Conservation (phyloP, 2,329 filamentous ascomycete genomes). For the Beauveria australis region DNA sequence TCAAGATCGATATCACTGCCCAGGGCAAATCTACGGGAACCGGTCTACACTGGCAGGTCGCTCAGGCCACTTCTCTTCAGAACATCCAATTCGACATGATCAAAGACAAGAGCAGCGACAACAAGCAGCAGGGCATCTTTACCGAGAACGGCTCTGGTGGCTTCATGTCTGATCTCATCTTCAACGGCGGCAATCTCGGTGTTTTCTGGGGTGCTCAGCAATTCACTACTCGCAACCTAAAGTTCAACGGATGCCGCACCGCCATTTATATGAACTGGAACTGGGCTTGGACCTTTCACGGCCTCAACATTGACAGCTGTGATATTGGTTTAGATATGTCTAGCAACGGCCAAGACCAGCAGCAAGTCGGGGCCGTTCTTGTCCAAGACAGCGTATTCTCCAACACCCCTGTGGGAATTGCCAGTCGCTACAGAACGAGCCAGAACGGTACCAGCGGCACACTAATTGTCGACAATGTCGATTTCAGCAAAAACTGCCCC, state of each 20-base stretch:
- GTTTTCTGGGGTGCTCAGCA: slow-evolving; percentile 81
- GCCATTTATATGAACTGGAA: slow-evolving; percentile 89
- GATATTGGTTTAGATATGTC: slow-evolving; percentile 74
- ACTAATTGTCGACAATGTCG: slow-evolving; percentile 81
- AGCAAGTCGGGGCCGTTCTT: slow-evolving; percentile 79
- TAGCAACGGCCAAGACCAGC: slow-evolving; percentile 47
- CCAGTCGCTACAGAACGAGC: slow-evolving; percentile 60
- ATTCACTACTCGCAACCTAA: slow-evolving; percentile 76
- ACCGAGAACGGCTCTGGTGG: slow-evolving; percentile 81
- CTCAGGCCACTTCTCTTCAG: slow-evolving; percentile 72
- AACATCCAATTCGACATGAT: slow-evolving; percentile 78
- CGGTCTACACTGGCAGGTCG: slow-evolving; percentile 78
- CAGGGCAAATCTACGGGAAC: slow-evolving; percentile 54
- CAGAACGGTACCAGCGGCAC: slow-evolving; percentile 67
- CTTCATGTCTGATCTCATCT: slow-evolving; percentile 74
- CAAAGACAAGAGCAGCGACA: slow-evolving; percentile 52
- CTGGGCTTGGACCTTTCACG: slow-evolving; percentile 79
- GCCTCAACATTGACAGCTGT: slow-evolving; percentile 64
- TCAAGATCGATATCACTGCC: slow-evolving; percentile 66
- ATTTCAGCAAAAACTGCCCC: slow-evolving; percentile 61
- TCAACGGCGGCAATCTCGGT: slow-evolving; percentile 73
- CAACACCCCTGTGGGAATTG: slow-evolving; percentile 62
- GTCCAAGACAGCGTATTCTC: slow-evolving; percentile 73
- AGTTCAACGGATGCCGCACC: slow-evolving; percentile 73
- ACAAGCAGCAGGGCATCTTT: slow-evolving; percentile 69